A percentile compares a stretch with the other conserved stretches of the same genome.
Conservation (phyloP, 805 yeast species). For the Candida maltosa region DNA sequence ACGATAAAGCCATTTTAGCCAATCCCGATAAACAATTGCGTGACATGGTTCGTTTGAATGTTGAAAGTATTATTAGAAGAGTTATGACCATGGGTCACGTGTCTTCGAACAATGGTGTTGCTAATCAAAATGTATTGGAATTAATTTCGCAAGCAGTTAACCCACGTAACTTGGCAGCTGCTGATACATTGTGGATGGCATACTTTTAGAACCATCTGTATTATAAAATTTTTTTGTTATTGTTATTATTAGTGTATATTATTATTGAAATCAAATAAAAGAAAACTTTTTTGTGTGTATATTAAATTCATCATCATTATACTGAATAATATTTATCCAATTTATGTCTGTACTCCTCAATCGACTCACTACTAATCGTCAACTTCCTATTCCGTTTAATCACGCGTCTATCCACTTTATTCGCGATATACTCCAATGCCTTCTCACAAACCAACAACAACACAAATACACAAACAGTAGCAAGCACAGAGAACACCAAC, state of each 20-base stretch:
- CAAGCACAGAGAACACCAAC: constrained; percentile 13
- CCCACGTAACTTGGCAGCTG: constrained; percentile 86
- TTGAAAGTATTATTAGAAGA: constrained; percentile 77
- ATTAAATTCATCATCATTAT: too few relatives aligned
- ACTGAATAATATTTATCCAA: constrained; percentile 4
- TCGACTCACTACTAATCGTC: constrained; percentile 1
- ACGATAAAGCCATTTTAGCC: constrained; percentile 38
- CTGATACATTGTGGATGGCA: constrained; percentile 95
- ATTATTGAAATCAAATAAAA: background rate
- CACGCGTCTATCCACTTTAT: constrained; percentile 15
- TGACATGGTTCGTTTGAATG: constrained; percentile 85
- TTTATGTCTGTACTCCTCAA: background rate
- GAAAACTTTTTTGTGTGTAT: background rate
- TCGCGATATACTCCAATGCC: constrained; percentile 19
- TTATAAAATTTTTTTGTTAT: constrained; percentile 1
- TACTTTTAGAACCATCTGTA: constrained; percentile 49
- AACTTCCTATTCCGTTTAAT: constrained; percentile 1
- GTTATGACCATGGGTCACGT: constrained; percentile 67
- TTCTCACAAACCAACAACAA: constrained; percentile 11
- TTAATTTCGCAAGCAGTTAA: constrained; percentile 92
- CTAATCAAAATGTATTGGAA: constrained; percentile 87
- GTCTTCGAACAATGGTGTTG: constrained; percentile 64
- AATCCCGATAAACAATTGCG: constrained; percentile 65
- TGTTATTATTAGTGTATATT: background rate
- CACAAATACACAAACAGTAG: constrained; percentile 10